Evolutionary conservation across 139 green algal genomes (phyloP).

Genomic region (Picochlorum sp.): DNA sequence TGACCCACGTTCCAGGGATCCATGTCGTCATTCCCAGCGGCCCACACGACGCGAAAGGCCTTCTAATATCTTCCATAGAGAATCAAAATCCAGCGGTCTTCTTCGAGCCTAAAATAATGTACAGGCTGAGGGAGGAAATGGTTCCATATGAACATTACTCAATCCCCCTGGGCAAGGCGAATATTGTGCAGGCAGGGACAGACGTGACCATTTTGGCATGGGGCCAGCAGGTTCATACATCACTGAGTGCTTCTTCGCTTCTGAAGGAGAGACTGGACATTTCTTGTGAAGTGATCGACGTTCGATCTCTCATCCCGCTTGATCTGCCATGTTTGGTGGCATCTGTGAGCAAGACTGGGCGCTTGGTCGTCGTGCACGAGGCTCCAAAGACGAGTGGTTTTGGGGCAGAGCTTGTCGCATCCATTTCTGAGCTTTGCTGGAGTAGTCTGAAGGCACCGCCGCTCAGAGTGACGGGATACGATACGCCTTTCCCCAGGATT

Average conservation of each 20-base stretch:
- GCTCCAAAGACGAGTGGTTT: constrained; percentile 79
- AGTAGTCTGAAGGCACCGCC: constrained; percentile 69
- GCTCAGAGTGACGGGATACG: constrained; percentile 64
- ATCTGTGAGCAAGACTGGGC: constrained; percentile 57
- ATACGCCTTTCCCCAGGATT: constrained; percentile 88
- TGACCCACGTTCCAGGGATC: constrained; percentile 80
- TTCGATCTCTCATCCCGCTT: constrained; percentile 80
- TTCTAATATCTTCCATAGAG: constrained; percentile 73
- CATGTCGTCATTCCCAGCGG: constrained; percentile 66
- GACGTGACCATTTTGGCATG: constrained; percentile 91
- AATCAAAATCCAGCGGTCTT: constrained; percentile 82
- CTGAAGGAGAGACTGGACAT: constrained; percentile 38
- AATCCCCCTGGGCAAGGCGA: constrained; percentile 64
- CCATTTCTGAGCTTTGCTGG: constrained; percentile 27
- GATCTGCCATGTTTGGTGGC: constrained; percentile 39
- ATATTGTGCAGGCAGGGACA: constrained; percentile 36
- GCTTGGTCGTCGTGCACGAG: constrained; percentile 82
- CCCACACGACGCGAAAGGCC: constrained; percentile 72
- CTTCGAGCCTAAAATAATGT: constrained; percentile 93
- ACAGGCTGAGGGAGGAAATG: constrained; percentile 75
- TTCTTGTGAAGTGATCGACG: constrained; percentile 78
- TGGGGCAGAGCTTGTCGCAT: constrained; percentile 73
- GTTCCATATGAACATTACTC: constrained; percentile 66
- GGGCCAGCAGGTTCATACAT: constrained; percentile 73
- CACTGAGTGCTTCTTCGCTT: constrained; percentile 35